Conservation (phyloP, 352 stramenopile genomes). For the Phytophthora uliginosa region DNA sequence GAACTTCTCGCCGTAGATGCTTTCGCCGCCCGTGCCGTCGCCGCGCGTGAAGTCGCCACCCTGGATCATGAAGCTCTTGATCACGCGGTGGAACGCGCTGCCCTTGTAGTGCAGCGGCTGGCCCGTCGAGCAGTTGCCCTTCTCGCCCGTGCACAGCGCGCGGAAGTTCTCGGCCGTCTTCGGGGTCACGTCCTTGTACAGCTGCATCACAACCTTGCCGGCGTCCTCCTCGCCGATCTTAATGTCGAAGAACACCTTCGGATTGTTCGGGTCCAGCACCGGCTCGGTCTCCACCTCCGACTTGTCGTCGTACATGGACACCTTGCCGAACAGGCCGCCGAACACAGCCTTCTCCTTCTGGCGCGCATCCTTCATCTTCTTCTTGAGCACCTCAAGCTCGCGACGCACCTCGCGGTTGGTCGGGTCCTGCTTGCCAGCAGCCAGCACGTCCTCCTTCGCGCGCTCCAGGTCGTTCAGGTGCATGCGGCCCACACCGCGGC, state of each 20-base stretch:
- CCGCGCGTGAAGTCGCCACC: conserved; percentile 97
- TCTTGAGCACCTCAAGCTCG: conserved; percentile 82
- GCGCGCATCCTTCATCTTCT: conserved; percentile 92
- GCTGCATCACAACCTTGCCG: conserved; percentile 96
- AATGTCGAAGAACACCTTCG: conserved; percentile 99
- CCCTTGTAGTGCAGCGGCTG: conserved; percentile 98
- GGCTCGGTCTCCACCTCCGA: conserved; percentile 73
- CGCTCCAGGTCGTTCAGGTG: conserved; percentile 88
- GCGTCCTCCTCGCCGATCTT: conserved; percentile 91
- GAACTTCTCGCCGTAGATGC: conserved; percentile 96
- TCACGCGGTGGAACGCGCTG: conserved; percentile 97
- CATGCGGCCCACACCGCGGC: conserved; percentile 86
- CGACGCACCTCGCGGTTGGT: conserved; percentile 87
- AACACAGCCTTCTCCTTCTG: conserved; percentile 98
- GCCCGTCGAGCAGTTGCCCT: conserved; percentile 88
- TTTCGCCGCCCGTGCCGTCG: conserved; percentile 97
- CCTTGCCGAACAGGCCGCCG: conserved; percentile 97
- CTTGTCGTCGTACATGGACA: conserved; percentile 99
- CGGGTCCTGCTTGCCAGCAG: conserved; percentile 84
- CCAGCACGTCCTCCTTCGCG: conserved; percentile 89
- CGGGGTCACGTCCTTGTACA: conserved; percentile 97
- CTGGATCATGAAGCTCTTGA: conserved; percentile 97
- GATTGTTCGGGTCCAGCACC: conserved; percentile 88
- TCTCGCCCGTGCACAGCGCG: conserved; percentile 98
- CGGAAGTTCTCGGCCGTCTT: conserved; percentile 99